Base-by-base conservation (phyloP, 73 alveolate species). In the Uronychia binucleata region DNA sequence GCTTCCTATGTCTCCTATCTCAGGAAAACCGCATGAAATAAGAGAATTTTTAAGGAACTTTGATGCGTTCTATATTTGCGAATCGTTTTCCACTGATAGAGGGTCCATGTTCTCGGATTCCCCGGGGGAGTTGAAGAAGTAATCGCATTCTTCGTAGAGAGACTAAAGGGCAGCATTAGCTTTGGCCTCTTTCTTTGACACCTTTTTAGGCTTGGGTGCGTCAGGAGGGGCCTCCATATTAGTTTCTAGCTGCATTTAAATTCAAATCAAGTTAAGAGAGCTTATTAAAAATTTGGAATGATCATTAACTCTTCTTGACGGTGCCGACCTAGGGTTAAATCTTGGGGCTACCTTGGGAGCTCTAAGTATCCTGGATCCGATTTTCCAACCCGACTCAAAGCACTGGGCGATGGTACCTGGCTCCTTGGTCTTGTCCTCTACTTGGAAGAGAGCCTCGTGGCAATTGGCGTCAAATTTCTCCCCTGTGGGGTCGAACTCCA, bases 401-500 rank as follows among this genome's bases (percentile, higher is more conserved):
- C 93, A 96, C 75, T 86, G 91, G 30, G 89, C 92, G 26, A 95
- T 91, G 28, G 95, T 80, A 30, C 89, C 90, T 14, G 87, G 77
- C 78, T 94, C 97, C 77, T 89, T 82, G 30, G 89, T 86, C 58
- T 96, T 82, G 86, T 94, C 98, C 32, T 86, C 94, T 34, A 94
- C 92, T 74, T 82, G 34, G 83, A 92, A 94, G 58, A 96, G 88
- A 35, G 98, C 96, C 76, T 96, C 99, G 82, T 96, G 99, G 78
- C 83, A 46, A 75, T 96, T 91, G 28, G 99, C 98, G 78, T 96
- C 96, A 77, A 96, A 96, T 57, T 84, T 91, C 82, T 94, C 93
- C 26, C 97, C 99, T 31, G 78, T 28, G 27, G 97, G 95, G 80
- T 92, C 87, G 90, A 92, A 85, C 77, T 96, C 90, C 57, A 80